Base-by-base conservation (phyloP, 2,329 filamentous ascomycete genomes). In the Sarocladium oryzae region DNA sequence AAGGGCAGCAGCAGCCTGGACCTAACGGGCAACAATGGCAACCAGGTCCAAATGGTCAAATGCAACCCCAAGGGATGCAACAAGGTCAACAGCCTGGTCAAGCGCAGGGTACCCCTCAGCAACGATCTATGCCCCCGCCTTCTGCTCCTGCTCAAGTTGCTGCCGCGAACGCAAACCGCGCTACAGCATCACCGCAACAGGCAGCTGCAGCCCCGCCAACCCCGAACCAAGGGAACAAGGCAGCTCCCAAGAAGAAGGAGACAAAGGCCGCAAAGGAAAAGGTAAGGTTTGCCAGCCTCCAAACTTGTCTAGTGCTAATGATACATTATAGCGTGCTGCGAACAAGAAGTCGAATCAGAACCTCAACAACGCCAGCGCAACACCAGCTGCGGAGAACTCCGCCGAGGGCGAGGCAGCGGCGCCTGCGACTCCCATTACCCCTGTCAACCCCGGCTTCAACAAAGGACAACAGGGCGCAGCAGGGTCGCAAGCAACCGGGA, bases 241-340 rank as follows among this genome's bases (percentile, higher is more conserved):
- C 85, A 3, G 83, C 81, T 30, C 85, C 86, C 1, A 90, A 89
- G 67, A 92, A 92, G 78, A 88, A 89, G 73, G 81, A 83, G 28
- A 72, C 70, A 4, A 85, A 85, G 67, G 77, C 73, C 54, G 73
- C 79, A 4, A 86, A 85, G 67, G 74, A 70, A 52, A 88, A 89
- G 82, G 85, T 88, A 78, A 71, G 72, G 61, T 24, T 20, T 24
- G 10, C 3, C 36, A 41, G 13, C 30, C 20, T 10, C 11, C 26
- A 36, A 5, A 7, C 6, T n/a, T n/a, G 2, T 21, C 16, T 53
- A 18, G 55, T 48, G 52, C 48, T 60, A 40, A 61, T 35, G 51
- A 61, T 56, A 53, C 56, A 43, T 56, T 70, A 40, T 53, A 64
- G 64, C 72, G 74, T 73, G 73, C 70, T 65, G 78, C 70, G 52